These are phyloP conservation scores for Talaromyces albobiverticillius DNA, from an alignment of 2,329 filamentous ascomycete genomes.

Conservation along the genomic window DNA sequence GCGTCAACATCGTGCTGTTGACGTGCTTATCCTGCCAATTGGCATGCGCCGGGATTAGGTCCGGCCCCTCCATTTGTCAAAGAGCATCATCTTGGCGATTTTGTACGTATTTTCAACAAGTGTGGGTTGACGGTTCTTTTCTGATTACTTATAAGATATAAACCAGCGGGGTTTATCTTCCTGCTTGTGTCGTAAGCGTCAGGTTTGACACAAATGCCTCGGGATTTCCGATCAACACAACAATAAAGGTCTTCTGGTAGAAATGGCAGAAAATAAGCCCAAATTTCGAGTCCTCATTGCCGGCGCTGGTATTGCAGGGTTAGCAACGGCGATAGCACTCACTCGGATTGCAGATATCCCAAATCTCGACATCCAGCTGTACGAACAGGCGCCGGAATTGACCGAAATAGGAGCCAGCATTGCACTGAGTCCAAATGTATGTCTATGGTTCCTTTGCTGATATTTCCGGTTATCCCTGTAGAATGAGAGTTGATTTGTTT, in stretches of 20 bases:
- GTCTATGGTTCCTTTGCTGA: no score
- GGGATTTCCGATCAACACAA: no score
- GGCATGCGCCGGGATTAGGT: not conserved
- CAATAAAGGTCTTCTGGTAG: slow-evolving; percentile 10
- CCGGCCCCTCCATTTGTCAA: slow-evolving; percentile 7
- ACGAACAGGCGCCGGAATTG: slow-evolving; percentile 45
- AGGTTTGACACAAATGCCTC: not conserved
- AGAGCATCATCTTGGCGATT: no score
- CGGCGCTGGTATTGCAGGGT: slow-evolving; percentile 52
- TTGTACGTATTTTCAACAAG: no score
- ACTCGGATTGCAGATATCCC: slow-evolving; percentile 24
- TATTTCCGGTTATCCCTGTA: not conserved
- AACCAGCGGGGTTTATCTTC: no score
- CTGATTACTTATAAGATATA: no score
- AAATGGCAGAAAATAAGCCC: slow-evolving; percentile 15
- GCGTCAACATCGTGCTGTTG: slow-evolving; percentile 13
- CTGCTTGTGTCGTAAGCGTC: no score
- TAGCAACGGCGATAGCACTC: slow-evolving; percentile 49
- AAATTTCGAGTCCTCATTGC: slow-evolving; percentile 45
- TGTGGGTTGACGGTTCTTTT: no score
- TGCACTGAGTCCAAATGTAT: slow-evolving; percentile 46
- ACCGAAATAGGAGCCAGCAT: slow-evolving; percentile 14
- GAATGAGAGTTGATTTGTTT: not conserved
- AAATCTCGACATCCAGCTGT: slow-evolving; percentile 47
- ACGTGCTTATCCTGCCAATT: slow-evolving; percentile 15